phyloP scores from a whole-genome alignment of 306 rosid genomes.

The Aeschynomene evenia region DNA sequence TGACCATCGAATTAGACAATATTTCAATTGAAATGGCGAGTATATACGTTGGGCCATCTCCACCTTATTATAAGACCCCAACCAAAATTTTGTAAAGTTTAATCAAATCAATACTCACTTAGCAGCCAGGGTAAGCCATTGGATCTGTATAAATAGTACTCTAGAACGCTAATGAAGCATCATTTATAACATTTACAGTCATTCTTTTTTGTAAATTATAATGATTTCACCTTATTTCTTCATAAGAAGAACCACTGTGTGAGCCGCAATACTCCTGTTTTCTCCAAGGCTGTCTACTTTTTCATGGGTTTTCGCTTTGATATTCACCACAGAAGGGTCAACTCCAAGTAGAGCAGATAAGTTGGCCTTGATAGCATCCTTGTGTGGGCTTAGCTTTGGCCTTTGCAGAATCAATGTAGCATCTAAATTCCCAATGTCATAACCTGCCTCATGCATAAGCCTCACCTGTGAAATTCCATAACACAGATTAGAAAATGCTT shows the following conservation, averaged over 20 bases:
- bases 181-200: not conserved
- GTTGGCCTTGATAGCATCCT: slow-evolving; percentile 83
- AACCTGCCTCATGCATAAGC: slow-evolving; percentile 90
- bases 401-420: slow-evolving; percentile 92
- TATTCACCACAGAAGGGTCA: slow-evolving; percentile 80
- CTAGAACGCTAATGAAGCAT: slow-evolving; percentile 14
- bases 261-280: slow-evolving; percentile 95
- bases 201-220: slow-evolving; percentile 3
- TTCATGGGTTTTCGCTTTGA: slow-evolving; percentile 97
- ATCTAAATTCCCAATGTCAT: slow-evolving; percentile 87
- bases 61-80: not conserved
- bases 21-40: no score
- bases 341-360: slow-evolving; percentile 87
- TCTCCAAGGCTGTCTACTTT: slow-evolving; percentile 97
- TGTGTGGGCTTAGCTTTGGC: slow-evolving; percentile 94
- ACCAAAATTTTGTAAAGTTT: not conserved
- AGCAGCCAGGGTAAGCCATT: not conserved
- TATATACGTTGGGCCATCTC: not conserved
- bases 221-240: slow-evolving; percentile 46
- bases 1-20: not conserved
- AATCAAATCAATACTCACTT: not conserved
- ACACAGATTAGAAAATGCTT: slow-evolving; percentile 6
- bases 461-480: slow-evolving; percentile 59
- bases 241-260: slow-evolving; percentile 94
- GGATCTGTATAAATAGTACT: slow-evolving; percentile 11